Conservation (phyloP, 352 stramenopile genomes). For the Albugo candida region DNA sequence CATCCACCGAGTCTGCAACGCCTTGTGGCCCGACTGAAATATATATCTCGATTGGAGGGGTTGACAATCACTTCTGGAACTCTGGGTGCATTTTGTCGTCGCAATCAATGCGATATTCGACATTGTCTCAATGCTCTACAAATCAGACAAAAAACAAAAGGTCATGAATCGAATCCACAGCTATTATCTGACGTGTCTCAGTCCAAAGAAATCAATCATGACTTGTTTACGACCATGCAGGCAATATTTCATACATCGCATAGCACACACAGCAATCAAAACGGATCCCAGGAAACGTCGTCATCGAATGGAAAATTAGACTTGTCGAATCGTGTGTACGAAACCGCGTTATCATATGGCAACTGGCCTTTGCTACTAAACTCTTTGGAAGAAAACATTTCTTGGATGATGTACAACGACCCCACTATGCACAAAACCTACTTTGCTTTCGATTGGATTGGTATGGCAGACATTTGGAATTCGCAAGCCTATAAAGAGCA, state of each 20-base stretch:
- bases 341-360: slow-evolving; percentile 46
- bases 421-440: slow-evolving; percentile 74
- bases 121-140: slow-evolving; percentile 93
- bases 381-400: slow-evolving; percentile 78
- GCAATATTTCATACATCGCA: slow-evolving; percentile 49
- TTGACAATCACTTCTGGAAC: slow-evolving; percentile 57
- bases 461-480: slow-evolving; percentile 54
- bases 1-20: slow-evolving; percentile 61
- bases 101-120: slow-evolving; percentile 82
- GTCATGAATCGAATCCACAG: slow-evolving; percentile 6
- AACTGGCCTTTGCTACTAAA: slow-evolving; percentile 69
- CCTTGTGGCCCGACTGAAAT: slow-evolving; percentile 81
- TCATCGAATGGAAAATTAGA: slow-evolving; percentile 5
- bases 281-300: slow-evolving; percentile 8
- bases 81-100: slow-evolving; percentile 32
- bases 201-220: slow-evolving; percentile 8
- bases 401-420: slow-evolving; percentile 78
- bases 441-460: slow-evolving; percentile 68
- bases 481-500: slow-evolving; percentile 32
- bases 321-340: slow-evolving; percentile 28
- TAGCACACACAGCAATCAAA: slow-evolving; percentile 11
- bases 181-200: background rate
- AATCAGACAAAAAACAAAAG: slow-evolving; percentile 67
- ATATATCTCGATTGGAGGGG: slow-evolving; percentile 81
- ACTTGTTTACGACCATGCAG: slow-evolving; percentile 42